Percentiles rank a stretch among this genome's conserved stretches.
Conservation (phyloP, 2,329 filamentous ascomycete species). For the Balansia obtecta region DNA sequence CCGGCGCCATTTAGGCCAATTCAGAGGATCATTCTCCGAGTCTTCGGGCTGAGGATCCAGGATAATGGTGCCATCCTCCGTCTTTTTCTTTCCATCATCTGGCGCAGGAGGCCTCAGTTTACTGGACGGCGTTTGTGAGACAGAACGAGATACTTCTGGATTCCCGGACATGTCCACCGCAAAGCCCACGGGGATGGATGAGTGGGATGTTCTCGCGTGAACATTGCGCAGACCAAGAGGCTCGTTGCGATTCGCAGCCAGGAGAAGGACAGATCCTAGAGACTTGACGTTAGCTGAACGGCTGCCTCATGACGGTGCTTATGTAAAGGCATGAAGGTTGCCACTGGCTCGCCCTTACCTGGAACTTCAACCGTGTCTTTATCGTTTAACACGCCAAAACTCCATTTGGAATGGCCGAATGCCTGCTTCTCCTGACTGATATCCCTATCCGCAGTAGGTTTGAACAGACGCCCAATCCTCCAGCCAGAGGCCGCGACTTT, state of each 20-base stretch:
- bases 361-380: slow-evolving; percentile 7
- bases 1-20: slow-evolving; percentile 76
- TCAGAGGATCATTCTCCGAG: slow-evolving; percentile 78
- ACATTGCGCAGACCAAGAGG: slow-evolving; percentile 9
- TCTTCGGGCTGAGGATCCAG: slow-evolving; percentile 88
- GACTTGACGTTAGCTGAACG: not conserved
- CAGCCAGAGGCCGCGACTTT: not conserved
- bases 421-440: not conserved
- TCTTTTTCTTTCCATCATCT: slow-evolving; percentile 53
- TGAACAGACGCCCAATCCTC: slow-evolving; percentile 1
- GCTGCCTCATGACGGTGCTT: too few species aligned
- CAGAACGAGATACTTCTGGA: slow-evolving; percentile 14
- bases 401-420: slow-evolving; percentile 6
- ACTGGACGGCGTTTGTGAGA: slow-evolving; percentile 3
- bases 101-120: slow-evolving; percentile 8
- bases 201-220: slow-evolving; percentile 16
- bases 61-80: slow-evolving; percentile 70
- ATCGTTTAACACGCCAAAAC: slow-evolving; percentile 8
- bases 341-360: slow-evolving; percentile 1
- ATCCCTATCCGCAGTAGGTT: not conserved
- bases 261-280: slow-evolving; percentile 10
- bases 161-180: slow-evolving; percentile 21
- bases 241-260: slow-evolving; percentile 10
- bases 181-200: slow-evolving; percentile 39
- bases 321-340: not conserved